Percentiles rank a stretch among this genome's conserved stretches.
Evolutionary conservation across 108 stramenopile species (phyloP).

Genomic region (Cyclotella choctawhatcheeana): DNA sequence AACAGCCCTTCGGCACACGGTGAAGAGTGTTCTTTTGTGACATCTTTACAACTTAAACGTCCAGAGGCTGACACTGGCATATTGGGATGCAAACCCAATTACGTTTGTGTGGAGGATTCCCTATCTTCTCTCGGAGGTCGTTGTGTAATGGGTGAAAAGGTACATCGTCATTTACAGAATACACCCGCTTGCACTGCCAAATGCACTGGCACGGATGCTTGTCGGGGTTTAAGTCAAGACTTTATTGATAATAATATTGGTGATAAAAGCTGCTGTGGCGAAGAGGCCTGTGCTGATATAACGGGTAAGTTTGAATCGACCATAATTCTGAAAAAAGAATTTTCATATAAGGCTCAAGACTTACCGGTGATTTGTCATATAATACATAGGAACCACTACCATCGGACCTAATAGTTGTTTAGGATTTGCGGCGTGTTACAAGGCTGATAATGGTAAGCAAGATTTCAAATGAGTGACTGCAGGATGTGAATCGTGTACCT

Average conservation of each 20-base stretch:
- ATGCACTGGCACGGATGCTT: not conserved
- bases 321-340: no score
- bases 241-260: slow-evolving; percentile 8
- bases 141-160: not conserved
- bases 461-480: no score
- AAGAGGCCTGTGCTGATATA: not conserved
- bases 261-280: slow-evolving; percentile 1
- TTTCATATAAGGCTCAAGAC: no score
- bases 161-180: not conserved
- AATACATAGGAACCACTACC: not conserved
- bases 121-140: not conserved
- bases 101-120: not conserved
- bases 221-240: not conserved
- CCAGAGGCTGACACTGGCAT: not conserved
- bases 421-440: no score
- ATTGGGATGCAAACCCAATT: not conserved
- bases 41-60: not conserved
- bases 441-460: no score
- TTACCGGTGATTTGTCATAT: no score
- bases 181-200: not conserved
- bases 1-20: no score
- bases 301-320: not conserved
- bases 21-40: slow-evolving; percentile 3
- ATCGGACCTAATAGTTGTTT: not conserved
- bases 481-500: no score